Evolutionary conservation across 106 monocot species (phyloP), one percentile per base, ranked within the genome.

Genomic region (Apostasia shenzhenica): DNA sequence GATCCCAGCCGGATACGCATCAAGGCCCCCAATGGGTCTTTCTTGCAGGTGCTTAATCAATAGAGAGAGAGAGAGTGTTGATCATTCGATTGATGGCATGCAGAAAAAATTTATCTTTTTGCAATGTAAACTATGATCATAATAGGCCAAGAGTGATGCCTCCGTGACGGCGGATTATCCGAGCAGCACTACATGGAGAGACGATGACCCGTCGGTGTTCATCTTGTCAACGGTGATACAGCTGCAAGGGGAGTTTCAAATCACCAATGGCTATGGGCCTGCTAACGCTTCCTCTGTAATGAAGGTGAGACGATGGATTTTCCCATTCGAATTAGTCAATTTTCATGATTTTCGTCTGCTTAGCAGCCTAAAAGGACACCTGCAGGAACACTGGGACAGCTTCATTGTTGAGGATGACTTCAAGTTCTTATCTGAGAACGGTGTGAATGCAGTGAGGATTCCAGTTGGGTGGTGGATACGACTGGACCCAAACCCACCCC

Each of bases 391-490:
- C 49, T 88, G 91, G 84, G 61, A 43, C 46, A 88, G 66, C 53
- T 92, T 74, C 61, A 83, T 88, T 40, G 76, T 74, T 38, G 87
- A 91, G 70, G 64, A 60, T 38, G 91, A 91, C 72, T 91, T 91
- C 71, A 53, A 46, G 39, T 84, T 80, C 75, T 85, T 91, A 5
- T 56, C 82, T 2, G 10, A 61, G 41, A 82, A 61, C 44, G 79
- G 87, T 44, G 42, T 86, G 54, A 78, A 84, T 54, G 82, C 82
- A 2, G 85, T 88, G 39, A 73, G 88, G 56, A 85, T 92, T 43
- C 92, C 88, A 6, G 92, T 92, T 14, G 88, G 92, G 14, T 85
- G 85, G 79, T 92, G 88, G 85, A 92, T 92, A 5, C 80, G 78
- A 4, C 69, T 77, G 8, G 85, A 80, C 40, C 68, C 76, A 14